Evolutionary conservation across 1,284 basidiomycete genomes (phyloP).

Genomic region (Cutaneotrichosporon sp.): DNA sequence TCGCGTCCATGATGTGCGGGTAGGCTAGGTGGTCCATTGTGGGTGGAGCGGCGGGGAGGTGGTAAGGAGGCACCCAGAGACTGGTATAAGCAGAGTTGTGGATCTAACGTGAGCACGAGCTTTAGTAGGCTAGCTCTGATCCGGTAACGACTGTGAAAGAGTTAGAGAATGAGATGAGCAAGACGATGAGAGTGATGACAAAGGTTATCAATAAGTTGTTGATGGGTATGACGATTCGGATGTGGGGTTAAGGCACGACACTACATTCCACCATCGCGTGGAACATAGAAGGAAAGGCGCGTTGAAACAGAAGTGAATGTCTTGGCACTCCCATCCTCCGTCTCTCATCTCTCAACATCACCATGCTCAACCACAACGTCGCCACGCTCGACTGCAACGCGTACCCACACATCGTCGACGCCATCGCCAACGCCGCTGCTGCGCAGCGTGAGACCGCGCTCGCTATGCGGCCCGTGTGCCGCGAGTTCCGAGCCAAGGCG

Average conservation of each 20-base stretch:
- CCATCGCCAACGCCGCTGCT: neutral
- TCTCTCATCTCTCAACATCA: neutral
- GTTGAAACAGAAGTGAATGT: neutral
- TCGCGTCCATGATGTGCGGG: conserved; percentile 10
- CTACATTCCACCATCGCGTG: neutral
- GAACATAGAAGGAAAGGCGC: neutral
- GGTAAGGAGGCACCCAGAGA: neutral
- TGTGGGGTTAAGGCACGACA: neutral
- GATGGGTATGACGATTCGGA: neutral
- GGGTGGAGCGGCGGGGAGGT: neutral
- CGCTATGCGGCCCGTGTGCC: conserved; percentile 1
- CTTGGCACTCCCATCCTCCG: neutral
- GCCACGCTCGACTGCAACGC: neutral
- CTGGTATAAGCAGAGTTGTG: neutral
- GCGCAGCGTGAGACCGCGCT: neutral
- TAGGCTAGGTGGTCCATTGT: conserved; percentile 1
- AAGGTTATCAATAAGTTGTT: neutral
- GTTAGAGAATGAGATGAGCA: neutral
- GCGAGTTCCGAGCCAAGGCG: neutral
- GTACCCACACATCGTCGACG: conserved; percentile 6
- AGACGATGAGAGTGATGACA: neutral
- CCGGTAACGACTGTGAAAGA: neutral
- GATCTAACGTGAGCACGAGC: neutral
- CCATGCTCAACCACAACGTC: neutral
- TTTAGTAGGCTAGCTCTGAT: neutral